Conservation (phyloP, 768 basidiomycete species). For the Podaxis rugospora region DNA sequence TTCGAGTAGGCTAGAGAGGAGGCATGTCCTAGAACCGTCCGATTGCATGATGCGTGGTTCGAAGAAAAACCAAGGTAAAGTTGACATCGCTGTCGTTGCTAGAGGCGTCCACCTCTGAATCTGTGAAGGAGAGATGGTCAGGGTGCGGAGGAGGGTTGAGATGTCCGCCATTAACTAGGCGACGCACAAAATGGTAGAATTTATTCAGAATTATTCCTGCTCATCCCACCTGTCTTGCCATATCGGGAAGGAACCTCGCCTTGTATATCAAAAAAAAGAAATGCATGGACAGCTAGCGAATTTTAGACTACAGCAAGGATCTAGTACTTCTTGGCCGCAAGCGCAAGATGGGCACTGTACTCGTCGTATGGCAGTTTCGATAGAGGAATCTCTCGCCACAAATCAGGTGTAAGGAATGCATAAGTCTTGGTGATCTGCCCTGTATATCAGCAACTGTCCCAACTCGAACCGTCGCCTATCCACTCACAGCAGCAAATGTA, state of each 20-base stretch:
- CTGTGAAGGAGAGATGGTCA: neutral
- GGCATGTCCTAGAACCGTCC: neutral
- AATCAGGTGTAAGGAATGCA: constrained; percentile 95
- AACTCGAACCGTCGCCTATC: neutral
- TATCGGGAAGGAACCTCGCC: constrained; percentile 12
- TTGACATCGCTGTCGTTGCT: constrained; percentile 1
- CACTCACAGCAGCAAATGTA: constrained; percentile 83
- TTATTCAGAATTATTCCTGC: neutral
- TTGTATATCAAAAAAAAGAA: constrained; percentile 9
- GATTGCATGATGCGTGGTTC: neutral
- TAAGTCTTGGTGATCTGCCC: constrained; percentile 94
- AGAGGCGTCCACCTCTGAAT: constrained; percentile 4
- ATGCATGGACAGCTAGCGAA: constrained; percentile 11
- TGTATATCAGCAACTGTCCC: neutral
- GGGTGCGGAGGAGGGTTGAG: neutral
- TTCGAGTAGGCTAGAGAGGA: neutral
- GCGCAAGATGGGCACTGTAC: constrained; percentile 87
- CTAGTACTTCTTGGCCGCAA: constrained; percentile 72
- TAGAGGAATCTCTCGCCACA: constrained; percentile 93
- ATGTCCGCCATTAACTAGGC: constrained; percentile 8
- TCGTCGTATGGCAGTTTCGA: constrained; percentile 93
- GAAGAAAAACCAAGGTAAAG: constrained; percentile 30
- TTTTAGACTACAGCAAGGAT: constrained; percentile 15
- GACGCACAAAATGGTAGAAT: neutral
- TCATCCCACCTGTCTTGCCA: neutral